Conservation (phyloP, 1,139 yeast genomes). For the Yamadazyma kanchanaburiensis region DNA sequence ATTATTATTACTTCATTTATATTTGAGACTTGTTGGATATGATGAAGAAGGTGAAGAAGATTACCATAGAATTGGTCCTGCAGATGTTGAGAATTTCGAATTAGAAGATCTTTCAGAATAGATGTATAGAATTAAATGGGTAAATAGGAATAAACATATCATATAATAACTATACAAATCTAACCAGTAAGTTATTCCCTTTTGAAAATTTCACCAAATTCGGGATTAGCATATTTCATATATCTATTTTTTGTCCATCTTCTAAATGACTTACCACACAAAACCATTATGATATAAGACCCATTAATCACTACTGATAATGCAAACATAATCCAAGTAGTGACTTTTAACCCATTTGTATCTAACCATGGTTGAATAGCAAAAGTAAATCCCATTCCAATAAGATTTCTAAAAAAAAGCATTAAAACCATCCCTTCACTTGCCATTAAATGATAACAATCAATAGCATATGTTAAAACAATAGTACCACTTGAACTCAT, state of each 20-base stretch:
- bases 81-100: constrained; percentile 31
- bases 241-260: constrained; percentile 27
- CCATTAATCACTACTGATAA: constrained; percentile 42
- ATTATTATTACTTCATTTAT: constrained; percentile 52
- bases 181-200: no score
- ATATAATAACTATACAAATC: no score
- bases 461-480: constrained; percentile 54
- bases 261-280: constrained; percentile 42
- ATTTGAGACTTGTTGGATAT: constrained; percentile 50
- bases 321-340: constrained; percentile 49
- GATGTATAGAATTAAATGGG: no score
- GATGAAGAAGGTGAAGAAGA: constrained; percentile 34
- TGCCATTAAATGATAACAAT: constrained; percentile 55
- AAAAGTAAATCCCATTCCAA: constrained; percentile 47
- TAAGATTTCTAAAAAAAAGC: constrained; percentile 44
- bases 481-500: constrained; percentile 57
- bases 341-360: constrained; percentile 27
- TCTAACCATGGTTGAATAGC: constrained; percentile 48
- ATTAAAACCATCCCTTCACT: constrained; percentile 53
- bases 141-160: no score
- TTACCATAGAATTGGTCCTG: constrained; percentile 7
- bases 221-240: constrained; percentile 18
- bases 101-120: constrained; percentile 30
- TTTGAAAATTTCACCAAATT: constrained; percentile 10
- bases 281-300: constrained; percentile 31